A percentile compares a stretch with the other conserved stretches of the same genome.
These are phyloP conservation scores for Epichloe brachyelytri DNA, from an alignment of 2,329 filamentous ascomycete genomes.

Conservation along the genomic window DNA sequence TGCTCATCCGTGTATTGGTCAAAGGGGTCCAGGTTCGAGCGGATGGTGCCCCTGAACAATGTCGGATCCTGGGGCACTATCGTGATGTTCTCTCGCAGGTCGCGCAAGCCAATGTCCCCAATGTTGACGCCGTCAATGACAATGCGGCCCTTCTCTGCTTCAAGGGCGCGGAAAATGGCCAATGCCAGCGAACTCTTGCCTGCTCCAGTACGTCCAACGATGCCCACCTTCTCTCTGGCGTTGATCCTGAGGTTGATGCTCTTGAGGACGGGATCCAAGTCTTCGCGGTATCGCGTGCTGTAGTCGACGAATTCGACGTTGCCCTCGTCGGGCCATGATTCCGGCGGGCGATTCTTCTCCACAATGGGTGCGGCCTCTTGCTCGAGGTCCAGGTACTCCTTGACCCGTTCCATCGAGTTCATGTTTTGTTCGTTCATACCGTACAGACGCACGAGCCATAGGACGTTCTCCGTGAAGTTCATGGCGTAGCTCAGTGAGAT, in stretches of 20 bases:
- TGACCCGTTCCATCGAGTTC: slow-evolving; percentile 96
- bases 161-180: slow-evolving; percentile 84
- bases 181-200: slow-evolving; percentile 93
- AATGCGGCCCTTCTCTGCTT: slow-evolving; percentile 82
- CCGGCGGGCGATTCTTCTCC: slow-evolving; percentile 61
- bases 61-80: slow-evolving; percentile 97
- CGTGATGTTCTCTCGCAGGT: slow-evolving; percentile 85
- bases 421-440: slow-evolving; percentile 97
- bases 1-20: slow-evolving; percentile 77
- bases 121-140: slow-evolving; percentile 87
- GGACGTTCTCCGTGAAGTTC: slow-evolving; percentile 89
- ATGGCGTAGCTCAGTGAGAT: slow-evolving; percentile 92
- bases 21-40: slow-evolving; percentile 90
- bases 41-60: slow-evolving; percentile 81
- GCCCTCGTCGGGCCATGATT: slow-evolving; percentile 76
- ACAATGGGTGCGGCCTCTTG: slow-evolving; percentile 76
- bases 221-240: slow-evolving; percentile 83
- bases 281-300: slow-evolving; percentile 75
- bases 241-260: slow-evolving; percentile 77
- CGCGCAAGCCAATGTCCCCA: slow-evolving; percentile 77
- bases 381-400: slow-evolving; percentile 93
- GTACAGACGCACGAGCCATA: slow-evolving; percentile 93
- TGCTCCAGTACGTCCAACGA: slow-evolving; percentile 88
- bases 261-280: slow-evolving; percentile 77
- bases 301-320: slow-evolving; percentile 81